Evolutionary conservation across 1,284 basidiomycete genomes (phyloP).

Genomic region (Irpex sp.): DNA sequence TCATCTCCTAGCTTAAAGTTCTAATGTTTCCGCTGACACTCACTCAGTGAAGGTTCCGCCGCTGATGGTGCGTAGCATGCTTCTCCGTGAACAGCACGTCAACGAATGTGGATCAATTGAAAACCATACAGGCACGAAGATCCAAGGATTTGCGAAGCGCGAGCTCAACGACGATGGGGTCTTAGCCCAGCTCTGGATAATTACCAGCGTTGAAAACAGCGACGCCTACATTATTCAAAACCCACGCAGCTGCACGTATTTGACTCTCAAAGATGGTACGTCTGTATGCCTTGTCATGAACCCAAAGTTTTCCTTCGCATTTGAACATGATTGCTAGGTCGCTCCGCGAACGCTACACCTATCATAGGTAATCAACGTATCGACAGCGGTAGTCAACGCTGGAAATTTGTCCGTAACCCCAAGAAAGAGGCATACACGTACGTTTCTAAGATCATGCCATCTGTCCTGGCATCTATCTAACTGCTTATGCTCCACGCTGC

Average conservation of each 20-base stretch:
- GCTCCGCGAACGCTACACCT: neutral
- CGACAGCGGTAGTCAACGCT: neutral
- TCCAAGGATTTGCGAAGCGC: constrained; percentile 1
- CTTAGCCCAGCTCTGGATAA: neutral
- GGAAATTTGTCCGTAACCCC: neutral
- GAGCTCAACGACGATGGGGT: neutral
- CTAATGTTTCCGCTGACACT: neutral
- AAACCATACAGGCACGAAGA: neutral
- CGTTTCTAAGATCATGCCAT: neutral
- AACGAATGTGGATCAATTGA: neutral
- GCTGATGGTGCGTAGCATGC: neutral
- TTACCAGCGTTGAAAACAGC: neutral
- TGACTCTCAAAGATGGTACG: neutral
- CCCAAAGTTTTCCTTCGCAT: neutral
- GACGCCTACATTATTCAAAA: neutral
- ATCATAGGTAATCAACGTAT: neutral
- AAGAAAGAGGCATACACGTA: neutral
- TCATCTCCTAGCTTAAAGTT: neutral
- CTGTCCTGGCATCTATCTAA: neutral
- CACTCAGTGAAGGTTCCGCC: neutral
- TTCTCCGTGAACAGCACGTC: neutral
- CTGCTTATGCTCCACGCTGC: neutral
- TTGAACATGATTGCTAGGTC: neutral
- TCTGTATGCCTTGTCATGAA: neutral
- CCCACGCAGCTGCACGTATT: neutral